Evolutionary conservation across 139 green algal species (phyloP), one percentile per base, ranked within the genome.

Genomic region (Picochlorum sp.): DNA sequence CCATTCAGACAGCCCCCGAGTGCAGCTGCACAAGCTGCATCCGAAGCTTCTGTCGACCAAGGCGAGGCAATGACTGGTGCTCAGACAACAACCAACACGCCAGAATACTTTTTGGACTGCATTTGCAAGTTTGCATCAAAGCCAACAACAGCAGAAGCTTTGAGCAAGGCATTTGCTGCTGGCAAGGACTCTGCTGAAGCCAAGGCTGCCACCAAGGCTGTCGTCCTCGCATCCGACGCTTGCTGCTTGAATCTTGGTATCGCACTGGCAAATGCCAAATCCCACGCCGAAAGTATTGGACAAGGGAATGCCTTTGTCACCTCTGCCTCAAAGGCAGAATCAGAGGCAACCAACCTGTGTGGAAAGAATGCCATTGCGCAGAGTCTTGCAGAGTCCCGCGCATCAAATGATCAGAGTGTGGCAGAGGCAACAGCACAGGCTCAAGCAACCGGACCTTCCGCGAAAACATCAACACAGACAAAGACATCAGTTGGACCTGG

Each of bases 1-100:
- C 47, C 47, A 20, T 54, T 20, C 18, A 54, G 47, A 20, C 47
- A 20, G n/a, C 47, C 47, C n/a, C n/a, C 47, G 2, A 54, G 47
- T 47, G 1, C 58, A 13, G 34, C 34, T 54, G 61, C 61, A 37
- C 61, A 67, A 34, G 61, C 61, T 16, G 34, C 52, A 21, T 45
- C 30, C 8, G 26, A 44, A 31, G 61, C 34, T 34, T 47, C 61
- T 23, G 61, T 37, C 31, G 52, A 67, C 15, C 15, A 50, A 44
- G 61, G 16, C 1, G 26, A 44, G 16, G 61, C 37, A 8, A 21
- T 24, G 16, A 45, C 61, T 57, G 52, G 28, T 21, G 31, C 61
- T 11, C 38, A 67, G 61, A 41, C 61, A 37, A 21, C 31, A n/a
- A 31, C 23, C 13, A 57, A 21, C 15, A 28, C 58, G 28, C n/a